These are phyloP conservation scores for Ophiocordyceps unilateralis DNA, from an alignment of 2,329 filamentous ascomycete species.

Conservation along the genomic window DNA sequence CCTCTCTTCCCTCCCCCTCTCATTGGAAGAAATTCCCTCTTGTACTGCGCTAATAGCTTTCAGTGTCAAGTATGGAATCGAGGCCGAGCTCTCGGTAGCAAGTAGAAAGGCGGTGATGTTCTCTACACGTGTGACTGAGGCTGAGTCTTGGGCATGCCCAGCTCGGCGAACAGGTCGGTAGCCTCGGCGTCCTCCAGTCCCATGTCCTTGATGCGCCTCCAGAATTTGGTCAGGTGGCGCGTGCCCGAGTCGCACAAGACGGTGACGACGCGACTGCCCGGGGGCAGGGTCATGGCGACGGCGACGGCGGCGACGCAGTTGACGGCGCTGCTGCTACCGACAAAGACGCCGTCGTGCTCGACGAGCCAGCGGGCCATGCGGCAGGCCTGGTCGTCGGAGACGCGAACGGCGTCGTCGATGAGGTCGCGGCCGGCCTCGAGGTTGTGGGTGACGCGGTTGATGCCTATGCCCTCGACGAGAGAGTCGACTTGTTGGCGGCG, in stretches of 20 bases:
- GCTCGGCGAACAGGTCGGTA: slow-evolving; percentile 29
- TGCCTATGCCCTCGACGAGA: slow-evolving; percentile 88
- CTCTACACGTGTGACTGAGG: background rate
- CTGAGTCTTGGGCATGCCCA: slow-evolving; percentile 33
- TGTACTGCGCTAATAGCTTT: background rate
- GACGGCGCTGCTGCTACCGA: slow-evolving; percentile 89
- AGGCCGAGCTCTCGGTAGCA: background rate
- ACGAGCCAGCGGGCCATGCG: slow-evolving; percentile 94
- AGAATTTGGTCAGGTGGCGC: slow-evolving; percentile 71
- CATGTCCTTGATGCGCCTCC: slow-evolving; percentile 53
- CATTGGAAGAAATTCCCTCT: background rate
- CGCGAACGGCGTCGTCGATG: slow-evolving; percentile 77
- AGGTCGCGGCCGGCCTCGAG: slow-evolving; percentile 76
- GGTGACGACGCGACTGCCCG: slow-evolving; percentile 55
- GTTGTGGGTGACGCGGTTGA: slow-evolving; percentile 87
- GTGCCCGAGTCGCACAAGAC: slow-evolving; percentile 75
- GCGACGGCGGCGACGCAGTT: slow-evolving; percentile 75
- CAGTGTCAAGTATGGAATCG: background rate
- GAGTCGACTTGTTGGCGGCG: slow-evolving; percentile 84
- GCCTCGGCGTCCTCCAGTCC: slow-evolving; percentile 42
- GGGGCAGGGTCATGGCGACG: slow-evolving; percentile 44
- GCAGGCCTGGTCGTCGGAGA: slow-evolving; percentile 77
- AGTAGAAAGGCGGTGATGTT: background rate
- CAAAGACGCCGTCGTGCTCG: slow-evolving; percentile 86
- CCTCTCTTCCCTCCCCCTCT: no score